Base-by-base conservation (phyloP, 2,329 filamentous ascomycete species). In the Penicillium sp. region DNA sequence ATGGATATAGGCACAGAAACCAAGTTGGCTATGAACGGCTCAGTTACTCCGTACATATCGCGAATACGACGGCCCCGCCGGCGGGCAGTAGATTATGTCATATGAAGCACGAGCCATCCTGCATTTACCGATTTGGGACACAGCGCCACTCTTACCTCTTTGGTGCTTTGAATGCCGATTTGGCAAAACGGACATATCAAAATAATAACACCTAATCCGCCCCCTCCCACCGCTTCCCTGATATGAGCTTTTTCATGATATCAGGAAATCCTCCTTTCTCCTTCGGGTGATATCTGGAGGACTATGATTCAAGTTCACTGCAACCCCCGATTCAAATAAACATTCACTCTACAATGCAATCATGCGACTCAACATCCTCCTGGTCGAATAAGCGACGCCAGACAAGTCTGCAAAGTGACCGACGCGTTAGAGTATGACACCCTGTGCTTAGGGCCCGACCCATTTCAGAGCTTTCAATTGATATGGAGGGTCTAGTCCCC, bases 111-210 rank as follows among this genome's bases (percentile, higher is more conserved):
- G 50, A 53, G 54, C 54, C 54, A 56, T 44, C 34, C 50, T 57
- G 55, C 55, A 57, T 57, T 57, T 57, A 25, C 55, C 55, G n/a
- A 43, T 31, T 57, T 44, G 25, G 55, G 55, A 53, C 23, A 47
- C 13, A 33, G 19, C 43, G 49, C 49, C 49, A 46, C 53, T 50
- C n/a, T 43, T 52, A 46, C 49, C 38, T 33, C 6, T 23, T 43
- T 31, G n/a, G 48, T 29, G 29, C 31, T 11, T 23, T 33, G 44
- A 47, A 34, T 47, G 29, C 29, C 44, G 13, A 47, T 15, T 34
- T 45, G 43, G 25, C 44, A 33, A 36, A 47, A 36, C n/a, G 45
- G 45, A 36, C 5, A 47, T 47, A 25, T 47, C 45, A 47, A 47
- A 36, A 47, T 36, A 36, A 34, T 47, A 34, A 47, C 23, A 43